Percentiles rank a stretch among this genome's conserved stretches.
Evolutionary conservation across 371 early-diverging fungal species (phyloP).

Genomic region (Actinomortierella ambigua): DNA sequence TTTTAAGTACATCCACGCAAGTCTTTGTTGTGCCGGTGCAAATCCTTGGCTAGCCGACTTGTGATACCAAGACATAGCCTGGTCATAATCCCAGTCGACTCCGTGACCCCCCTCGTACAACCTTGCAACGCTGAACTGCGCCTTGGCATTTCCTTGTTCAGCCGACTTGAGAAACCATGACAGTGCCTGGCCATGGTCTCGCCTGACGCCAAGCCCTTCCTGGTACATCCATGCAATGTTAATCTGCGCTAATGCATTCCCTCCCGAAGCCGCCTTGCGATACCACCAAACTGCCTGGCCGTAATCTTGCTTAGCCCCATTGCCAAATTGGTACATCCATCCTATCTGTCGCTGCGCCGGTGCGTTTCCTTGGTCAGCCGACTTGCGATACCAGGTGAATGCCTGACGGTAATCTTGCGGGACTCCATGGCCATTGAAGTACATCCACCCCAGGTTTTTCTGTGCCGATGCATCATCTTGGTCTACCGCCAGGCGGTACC

Average conservation of each 20-base stretch:
- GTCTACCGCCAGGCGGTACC: slow-evolving; percentile 78
- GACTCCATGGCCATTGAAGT: too few relatives aligned
- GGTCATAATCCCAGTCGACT: slow-evolving; percentile 56
- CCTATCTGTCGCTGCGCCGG: neutral
- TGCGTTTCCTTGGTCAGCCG: neutral
- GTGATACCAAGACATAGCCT: too few relatives aligned
- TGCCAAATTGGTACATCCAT: neutral
- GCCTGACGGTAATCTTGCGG: too few relatives aligned
- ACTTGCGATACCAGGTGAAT: neutral
- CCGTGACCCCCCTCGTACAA: slow-evolving; percentile 85
- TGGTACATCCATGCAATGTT: slow-evolving; percentile 54
- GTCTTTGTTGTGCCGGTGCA: too few relatives aligned
- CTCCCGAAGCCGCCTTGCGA: neutral
- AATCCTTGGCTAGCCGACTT: too few relatives aligned
- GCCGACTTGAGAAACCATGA: slow-evolving; percentile 76
- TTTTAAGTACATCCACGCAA: too few relatives aligned
- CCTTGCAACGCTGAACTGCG: slow-evolving; percentile 77
- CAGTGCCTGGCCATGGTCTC: slow-evolving; percentile 68
- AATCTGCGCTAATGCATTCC: neutral
- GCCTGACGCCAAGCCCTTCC: slow-evolving; percentile 78
- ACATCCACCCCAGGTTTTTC: slow-evolving; percentile 71
- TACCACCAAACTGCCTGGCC: neutral
- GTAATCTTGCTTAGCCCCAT: neutral
- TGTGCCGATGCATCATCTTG: slow-evolving; percentile 87
- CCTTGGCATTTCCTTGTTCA: slow-evolving; percentile 77